Base-by-base conservation (phyloP, 208 protist genomes). In the Endotrypanum monterogeii region DNA sequence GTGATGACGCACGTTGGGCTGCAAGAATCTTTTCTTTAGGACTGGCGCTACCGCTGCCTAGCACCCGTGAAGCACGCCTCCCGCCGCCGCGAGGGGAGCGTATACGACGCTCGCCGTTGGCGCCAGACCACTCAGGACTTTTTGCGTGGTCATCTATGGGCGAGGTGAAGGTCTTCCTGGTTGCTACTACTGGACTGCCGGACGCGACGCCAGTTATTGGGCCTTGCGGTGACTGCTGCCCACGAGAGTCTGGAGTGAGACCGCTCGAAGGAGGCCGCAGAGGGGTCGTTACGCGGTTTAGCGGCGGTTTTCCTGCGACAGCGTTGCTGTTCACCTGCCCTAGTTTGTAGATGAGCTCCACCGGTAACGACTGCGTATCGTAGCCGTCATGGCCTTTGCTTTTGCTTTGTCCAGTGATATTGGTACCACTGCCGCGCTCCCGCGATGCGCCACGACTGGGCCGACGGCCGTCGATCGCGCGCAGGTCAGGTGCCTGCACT, bases 331-430 rank as follows among this genome's bases (percentile, higher is more conserved):
- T 67, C 1, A 73, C 76, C 30, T 83, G 73, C 12, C 72, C 79
- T n/a, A 89, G 30, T 25, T 83, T 79, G 71, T 85, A 83, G 61
- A 88, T 80, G 8, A 92, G 58, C 67, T 93, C 86, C 11, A 89
- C 82, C 20, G 91, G 89, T 58, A 94, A 78, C 3, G 91, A 94
- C 50, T 90, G 81, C 7, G 85, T 92, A 62, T 92, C 85, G 67
- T 94, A 83, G 58, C 73, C 67, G 23, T 52, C 60, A n/a, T 41
- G 41, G 4, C 46, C 56, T 23, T 50, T 68, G 58, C 39, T 61
- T 52, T 44, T 76, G 32, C 12, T 52, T 5, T 30, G 52, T 8
- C 35, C 54, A 11, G 56, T 56, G 1, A 23, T 57, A 52, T 63
- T 41, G 6, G 23, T 57, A 37, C 32, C 25, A 37, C 41, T 48